A percentile compares a stretch with the other conserved stretches of the same genome.
These are phyloP conservation scores for Przewalskia tangutica DNA, from an alignment of 257 asterid species.

Conservation along the genomic window DNA sequence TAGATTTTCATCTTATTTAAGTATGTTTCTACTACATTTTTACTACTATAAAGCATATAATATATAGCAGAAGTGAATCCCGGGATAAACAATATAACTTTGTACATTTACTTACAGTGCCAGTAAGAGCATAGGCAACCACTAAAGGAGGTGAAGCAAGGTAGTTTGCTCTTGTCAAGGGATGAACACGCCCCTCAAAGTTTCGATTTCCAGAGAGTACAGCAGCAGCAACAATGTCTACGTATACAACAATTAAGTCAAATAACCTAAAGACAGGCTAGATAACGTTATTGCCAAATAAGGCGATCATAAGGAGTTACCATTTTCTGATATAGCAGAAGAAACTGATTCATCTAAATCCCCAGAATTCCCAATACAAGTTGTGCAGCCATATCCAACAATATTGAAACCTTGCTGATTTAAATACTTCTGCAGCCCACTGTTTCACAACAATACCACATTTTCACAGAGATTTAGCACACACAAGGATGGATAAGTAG, in stretches of 20 bases:
- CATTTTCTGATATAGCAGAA: slow-evolving; percentile 82
- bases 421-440: slow-evolving; percentile 75
- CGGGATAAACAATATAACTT: background rate
- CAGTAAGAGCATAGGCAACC: slow-evolving; percentile 98
- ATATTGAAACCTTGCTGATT: slow-evolving; percentile 88
- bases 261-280: background rate
- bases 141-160: slow-evolving; percentile 98
- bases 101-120: slow-evolving; percentile 55
- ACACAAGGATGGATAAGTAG: background rate
- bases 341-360: slow-evolving; percentile 80
- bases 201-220: slow-evolving; percentile 96
- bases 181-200: slow-evolving; percentile 93
- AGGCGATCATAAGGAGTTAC: slow-evolving; percentile 22
- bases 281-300: background rate
- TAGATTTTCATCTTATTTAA: background rate
- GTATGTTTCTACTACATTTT: background rate
- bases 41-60: background rate
- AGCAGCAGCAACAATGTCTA: slow-evolving; percentile 92
- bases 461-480: slow-evolving; percentile 2
- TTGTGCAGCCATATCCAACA: slow-evolving; percentile 94
- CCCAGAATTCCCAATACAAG: slow-evolving; percentile 91
- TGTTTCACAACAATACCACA: slow-evolving; percentile 22
- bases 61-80: background rate
- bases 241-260: slow-evolving; percentile 2
- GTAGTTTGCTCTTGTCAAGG: slow-evolving; percentile 89